Evolutionary conservation across 2,329 filamentous ascomycete species (phyloP).

Genomic region (Dryadomyces quercus-mongolicae): DNA sequence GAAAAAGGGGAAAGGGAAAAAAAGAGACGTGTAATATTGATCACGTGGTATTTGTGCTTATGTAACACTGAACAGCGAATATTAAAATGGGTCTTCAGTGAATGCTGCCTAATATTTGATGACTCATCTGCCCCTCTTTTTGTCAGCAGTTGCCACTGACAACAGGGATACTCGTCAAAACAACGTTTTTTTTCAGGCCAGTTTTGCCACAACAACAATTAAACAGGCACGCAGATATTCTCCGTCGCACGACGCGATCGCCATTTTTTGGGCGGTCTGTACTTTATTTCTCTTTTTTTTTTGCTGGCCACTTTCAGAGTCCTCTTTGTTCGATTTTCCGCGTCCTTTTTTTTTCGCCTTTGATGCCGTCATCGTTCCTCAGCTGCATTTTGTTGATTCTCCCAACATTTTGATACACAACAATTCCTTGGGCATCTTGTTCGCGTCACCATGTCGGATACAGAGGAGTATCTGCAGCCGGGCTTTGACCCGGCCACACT

Average conservation of each 20-base stretch:
- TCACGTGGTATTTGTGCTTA: too few relatives aligned
- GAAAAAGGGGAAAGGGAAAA: too few relatives aligned
- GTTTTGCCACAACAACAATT: background rate
- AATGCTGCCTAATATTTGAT: constrained; percentile 2
- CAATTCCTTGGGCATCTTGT: background rate
- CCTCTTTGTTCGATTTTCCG: background rate
- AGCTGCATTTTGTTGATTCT: background rate
- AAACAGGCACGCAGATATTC: background rate
- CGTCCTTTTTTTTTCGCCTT: background rate
- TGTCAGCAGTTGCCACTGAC: constrained; percentile 14
- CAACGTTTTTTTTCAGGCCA: background rate
- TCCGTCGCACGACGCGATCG: background rate
- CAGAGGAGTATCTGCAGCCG: constrained; percentile 75
- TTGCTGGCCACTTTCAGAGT: background rate
- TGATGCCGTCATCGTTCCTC: background rate
- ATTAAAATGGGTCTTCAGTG: too few relatives aligned
- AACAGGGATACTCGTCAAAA: constrained; percentile 8
- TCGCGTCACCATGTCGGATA: constrained; percentile 42
- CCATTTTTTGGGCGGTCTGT: background rate
- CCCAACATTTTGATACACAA: background rate
- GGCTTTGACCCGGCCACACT: constrained; percentile 75
- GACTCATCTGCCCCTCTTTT: background rate
- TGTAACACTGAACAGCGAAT: too few relatives aligned
- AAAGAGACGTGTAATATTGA: too few relatives aligned
- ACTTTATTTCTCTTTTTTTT: constrained; percentile 3